Conservation (phyloP, 108 stramenopile genomes). For the Thalassiosira profunda region DNA sequence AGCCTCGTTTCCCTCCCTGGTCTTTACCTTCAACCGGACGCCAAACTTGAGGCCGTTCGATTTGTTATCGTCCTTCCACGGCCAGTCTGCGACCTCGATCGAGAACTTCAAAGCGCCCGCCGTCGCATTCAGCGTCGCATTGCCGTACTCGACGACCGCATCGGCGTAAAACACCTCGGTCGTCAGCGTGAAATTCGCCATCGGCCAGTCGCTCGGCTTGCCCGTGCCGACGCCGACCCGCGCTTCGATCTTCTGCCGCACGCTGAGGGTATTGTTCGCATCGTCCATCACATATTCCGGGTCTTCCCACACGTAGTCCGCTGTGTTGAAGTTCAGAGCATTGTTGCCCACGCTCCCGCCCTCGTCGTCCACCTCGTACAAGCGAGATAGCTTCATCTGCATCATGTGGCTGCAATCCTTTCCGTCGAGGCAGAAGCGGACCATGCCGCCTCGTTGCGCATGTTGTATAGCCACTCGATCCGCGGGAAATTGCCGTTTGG, state of each 20-base stretch:
- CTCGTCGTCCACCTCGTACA: not conserved
- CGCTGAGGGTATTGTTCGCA: not conserved
- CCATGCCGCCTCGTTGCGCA: not conserved
- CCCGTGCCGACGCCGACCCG: not conserved
- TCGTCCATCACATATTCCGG: not conserved
- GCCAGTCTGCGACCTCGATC: not conserved
- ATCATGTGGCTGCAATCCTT: not conserved
- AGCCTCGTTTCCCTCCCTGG: not conserved
- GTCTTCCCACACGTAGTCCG: not conserved
- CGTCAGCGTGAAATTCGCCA: not conserved
- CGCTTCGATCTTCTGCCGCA: too few species aligned
- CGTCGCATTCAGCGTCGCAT: not conserved
- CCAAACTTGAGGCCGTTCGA: not conserved
- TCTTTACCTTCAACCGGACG: not conserved
- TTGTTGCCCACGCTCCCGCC: not conserved
- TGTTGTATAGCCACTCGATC: too few species aligned
- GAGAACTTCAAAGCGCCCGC: not conserved
- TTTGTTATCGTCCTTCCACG: not conserved
- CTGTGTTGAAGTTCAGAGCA: not conserved
- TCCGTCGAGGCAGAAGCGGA: not conserved
- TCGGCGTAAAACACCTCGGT: not conserved
- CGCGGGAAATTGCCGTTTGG: too few species aligned
- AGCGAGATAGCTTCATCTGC: conserved; percentile 2
- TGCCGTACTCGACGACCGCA: not conserved
- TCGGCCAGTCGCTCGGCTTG: not conserved